phyloP scores from a whole-genome alignment of 1,139 yeast genomes.

The Nematodospora anomalae region DNA sequence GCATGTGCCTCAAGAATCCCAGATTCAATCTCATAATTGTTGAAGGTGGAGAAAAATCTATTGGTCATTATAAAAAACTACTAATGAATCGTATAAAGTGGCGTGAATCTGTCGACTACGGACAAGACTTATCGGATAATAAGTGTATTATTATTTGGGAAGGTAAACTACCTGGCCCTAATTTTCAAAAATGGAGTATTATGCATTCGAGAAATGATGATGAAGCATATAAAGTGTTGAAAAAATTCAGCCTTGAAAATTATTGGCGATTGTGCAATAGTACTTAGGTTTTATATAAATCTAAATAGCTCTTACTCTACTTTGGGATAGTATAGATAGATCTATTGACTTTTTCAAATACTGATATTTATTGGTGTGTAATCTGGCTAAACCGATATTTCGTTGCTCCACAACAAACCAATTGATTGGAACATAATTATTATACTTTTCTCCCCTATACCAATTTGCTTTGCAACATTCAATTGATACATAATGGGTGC shows the following conservation, averaged over 20 bases:
- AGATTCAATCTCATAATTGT: constrained; percentile 62
- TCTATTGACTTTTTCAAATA: too few relatives aligned
- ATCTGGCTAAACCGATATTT: constrained; percentile 8
- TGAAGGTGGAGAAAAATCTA: constrained; percentile 67
- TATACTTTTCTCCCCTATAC: neutral
- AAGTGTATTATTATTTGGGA: constrained; percentile 68
- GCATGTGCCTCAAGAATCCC: constrained; percentile 47
- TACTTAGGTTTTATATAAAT: constrained; percentile 7
- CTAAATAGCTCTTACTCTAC: neutral
- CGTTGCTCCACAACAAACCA: neutral
- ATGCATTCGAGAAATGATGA: constrained; percentile 51
- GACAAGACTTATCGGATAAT: constrained; percentile 47
- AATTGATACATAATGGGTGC: constrained; percentile 48
- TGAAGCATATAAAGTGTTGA: constrained; percentile 53
- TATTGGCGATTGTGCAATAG: constrained; percentile 56
- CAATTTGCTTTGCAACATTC: neutral
- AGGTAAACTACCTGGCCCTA: constrained; percentile 58
- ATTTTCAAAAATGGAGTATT: constrained; percentile 63
- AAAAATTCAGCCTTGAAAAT: constrained; percentile 52
- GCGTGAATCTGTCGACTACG: constrained; percentile 33
- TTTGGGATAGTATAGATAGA: too few relatives aligned
- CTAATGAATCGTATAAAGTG: constrained; percentile 67
- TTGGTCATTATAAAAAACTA: constrained; percentile 62
- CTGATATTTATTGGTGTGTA: constrained; percentile 8
- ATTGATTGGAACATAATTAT: constrained; percentile 9